Base-by-base conservation (phyloP, 768 basidiomycete genomes). In the Suillus subluteus region DNA sequence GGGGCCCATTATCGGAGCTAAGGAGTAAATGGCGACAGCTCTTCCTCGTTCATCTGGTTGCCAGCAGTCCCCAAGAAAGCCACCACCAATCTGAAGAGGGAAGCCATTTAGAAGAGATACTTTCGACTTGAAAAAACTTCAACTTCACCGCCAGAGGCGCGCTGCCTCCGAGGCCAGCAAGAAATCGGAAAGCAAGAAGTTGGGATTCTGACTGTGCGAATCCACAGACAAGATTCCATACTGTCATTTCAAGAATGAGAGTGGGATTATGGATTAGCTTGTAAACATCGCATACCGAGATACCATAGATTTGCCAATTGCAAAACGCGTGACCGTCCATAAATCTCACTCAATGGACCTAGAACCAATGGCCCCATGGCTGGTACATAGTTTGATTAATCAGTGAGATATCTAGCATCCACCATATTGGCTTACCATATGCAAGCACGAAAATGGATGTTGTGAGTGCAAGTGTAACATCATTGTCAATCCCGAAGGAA, bases 301-400 rank as follows among this genome's bases (percentile, higher is more conserved):
- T 84, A 92, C 75, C 87, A 88, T 4, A 90, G n/a, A 74, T 92
- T 92, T 1, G 90, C 75, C 0, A 81, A 58, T 70, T 90, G 91
- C 0, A 92, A 70, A 0, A 91, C 86, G 2, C 80, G 76, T 0
- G 87, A 84, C 23, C 91, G 84, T 3, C 92, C 91, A 67, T 81
- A 92, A 12, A 93, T 82, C 74, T 94, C 92, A 68, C 86, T 88
- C 30, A 92, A 70, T 0, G 92, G 92, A 0, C 88, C 90, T 18
- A 82, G 68, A 46, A 82, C 71, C 1, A 83, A 62, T 1, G 82
- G 81, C 2, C 80, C 76, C n/a, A 76, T 6, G 12, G 75, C 56
- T 65, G 38, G 32, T 21, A 55, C 15, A 38, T 54, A 6, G 41
- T 38, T 52, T 26, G 50, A 21, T 38, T 66, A n/a, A 67, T 63